Base-by-base conservation (phyloP, 495 filamentous ascomycete species). In the Hypomontagnella submonticulosa region DNA sequence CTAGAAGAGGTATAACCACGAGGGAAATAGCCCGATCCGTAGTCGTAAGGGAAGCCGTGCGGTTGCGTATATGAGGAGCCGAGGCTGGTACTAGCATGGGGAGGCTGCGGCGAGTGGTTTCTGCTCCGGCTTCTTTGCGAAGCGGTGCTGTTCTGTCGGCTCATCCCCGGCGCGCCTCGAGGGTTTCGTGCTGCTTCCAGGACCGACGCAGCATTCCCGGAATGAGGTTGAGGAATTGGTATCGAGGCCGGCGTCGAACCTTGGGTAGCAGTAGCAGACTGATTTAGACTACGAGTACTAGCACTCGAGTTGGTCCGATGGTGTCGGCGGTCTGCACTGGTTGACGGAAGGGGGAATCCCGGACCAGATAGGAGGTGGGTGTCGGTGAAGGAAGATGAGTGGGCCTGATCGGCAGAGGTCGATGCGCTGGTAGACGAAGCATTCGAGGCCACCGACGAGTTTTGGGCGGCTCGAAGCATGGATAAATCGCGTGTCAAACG, bases 401-500 rank as follows among this genome's bases (percentile, higher is more conserved):
- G 76, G 60, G 77, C 66, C 61, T 42, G 65, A 66, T 65, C 53
- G 59, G 70, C 75, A 16, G 78, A 79, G 33, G 75, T 75, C 53
- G 77, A 77, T 16, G 80, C 80, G 27, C 83, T 83, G 13, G 88
- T 84, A 15, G 90, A 92, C 9, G 92, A 96, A 16, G 89, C 74
- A 18, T 91, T 95, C 10, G 92, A 95, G 49, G 87, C 88, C 30
- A 92, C 90, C 10, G 90, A 93, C 11, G 90, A 88, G 66, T 92
- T 92, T 63, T 91, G 89, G 40, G 91, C 88, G 37, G 85, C 85
- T 57, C 93, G 89, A 38, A 97, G 87, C 37, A 88, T 74, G 10
- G 87, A 85, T 46, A 97, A 88, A 70, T 97, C 93, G 55, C 93
- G 88, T 1, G 91, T 94, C 51, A 97, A 84, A 44, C 92, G 91